phyloP scores from a whole-genome alignment of 768 basidiomycete species.

The Boletellus emodensis region DNA sequence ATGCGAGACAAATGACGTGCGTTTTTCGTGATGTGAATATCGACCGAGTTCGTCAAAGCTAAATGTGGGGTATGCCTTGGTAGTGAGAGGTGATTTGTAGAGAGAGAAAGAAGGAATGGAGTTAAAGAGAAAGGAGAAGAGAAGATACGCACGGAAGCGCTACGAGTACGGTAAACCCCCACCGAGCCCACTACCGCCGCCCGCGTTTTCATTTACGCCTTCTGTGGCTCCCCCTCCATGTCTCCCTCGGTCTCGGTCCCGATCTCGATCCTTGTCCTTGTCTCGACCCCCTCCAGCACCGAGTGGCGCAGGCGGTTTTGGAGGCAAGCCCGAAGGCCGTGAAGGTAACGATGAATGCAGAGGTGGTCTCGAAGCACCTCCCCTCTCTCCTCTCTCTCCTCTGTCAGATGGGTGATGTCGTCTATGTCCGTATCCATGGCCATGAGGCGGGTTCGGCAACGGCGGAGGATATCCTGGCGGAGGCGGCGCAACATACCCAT shows the following conservation, averaged over 20 bases:
- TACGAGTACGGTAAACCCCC: conserved; percentile 32
- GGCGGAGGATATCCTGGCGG: conserved; percentile 19
- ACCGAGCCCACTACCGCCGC: conserved; percentile 10
- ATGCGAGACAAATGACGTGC: conserved; percentile 14
- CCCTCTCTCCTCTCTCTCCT: conserved; percentile 12
- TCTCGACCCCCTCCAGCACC: conserved; percentile 13
- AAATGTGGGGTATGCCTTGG: neutral
- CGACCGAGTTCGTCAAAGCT: neutral
- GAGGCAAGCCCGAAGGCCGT: conserved; percentile 19
- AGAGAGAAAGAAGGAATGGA: neutral
- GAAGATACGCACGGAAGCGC: neutral
- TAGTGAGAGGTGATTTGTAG: neutral
- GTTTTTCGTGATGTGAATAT: conserved; percentile 5
- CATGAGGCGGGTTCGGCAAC: conserved; percentile 8
- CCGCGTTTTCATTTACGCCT: conserved; percentile 3
- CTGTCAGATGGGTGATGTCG: conserved; percentile 14
- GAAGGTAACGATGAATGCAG: conserved; percentile 20
- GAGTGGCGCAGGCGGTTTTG: conserved; percentile 14
- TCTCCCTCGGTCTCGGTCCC: conserved; percentile 18
- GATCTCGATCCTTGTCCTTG: conserved; percentile 14
- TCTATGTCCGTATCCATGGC: conserved; percentile 7
- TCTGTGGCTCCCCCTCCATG: conserved; percentile 8
- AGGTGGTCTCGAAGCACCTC: conserved; percentile 1
- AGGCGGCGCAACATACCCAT: conserved; percentile 16
- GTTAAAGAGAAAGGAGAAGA: neutral